A percentile compares a stretch with the other conserved stretches of the same genome.
phyloP scores from a whole-genome alignment of 2,329 filamentous ascomycete genomes.

The Podosphaera aphanis region DNA sequence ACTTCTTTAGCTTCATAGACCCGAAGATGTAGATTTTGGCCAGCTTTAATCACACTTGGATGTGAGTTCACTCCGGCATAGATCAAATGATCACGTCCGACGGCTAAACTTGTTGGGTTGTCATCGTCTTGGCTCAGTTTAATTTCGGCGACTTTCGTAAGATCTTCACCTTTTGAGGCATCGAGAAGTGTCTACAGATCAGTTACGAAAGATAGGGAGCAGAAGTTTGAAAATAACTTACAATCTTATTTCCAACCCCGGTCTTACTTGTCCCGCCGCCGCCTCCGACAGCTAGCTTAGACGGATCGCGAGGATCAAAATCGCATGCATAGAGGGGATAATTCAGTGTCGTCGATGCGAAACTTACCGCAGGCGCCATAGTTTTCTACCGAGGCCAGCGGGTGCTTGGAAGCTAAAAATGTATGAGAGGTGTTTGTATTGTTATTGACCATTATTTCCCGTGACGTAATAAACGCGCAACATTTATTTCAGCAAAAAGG shows the following conservation, averaged over 20 bases:
- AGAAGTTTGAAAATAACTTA: slow-evolving; percentile 20
- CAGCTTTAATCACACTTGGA: slow-evolving; percentile 43
- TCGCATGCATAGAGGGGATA: slow-evolving; percentile 76
- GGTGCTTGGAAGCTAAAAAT: too few relatives aligned
- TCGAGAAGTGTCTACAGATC: slow-evolving; percentile 14
- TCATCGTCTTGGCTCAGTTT: slow-evolving; percentile 69
- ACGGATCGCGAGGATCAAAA: slow-evolving; percentile 61
- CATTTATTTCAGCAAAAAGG: too few relatives aligned
- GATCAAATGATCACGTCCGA: slow-evolving; percentile 30
- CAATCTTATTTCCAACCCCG: slow-evolving; percentile 73
- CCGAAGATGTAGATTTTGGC: slow-evolving; percentile 66
- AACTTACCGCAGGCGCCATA: not conserved
- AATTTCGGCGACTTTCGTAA: slow-evolving; percentile 44
- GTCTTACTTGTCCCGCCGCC: slow-evolving; percentile 65
- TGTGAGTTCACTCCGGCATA: slow-evolving; percentile 74
- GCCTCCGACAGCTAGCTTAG: slow-evolving; percentile 58
- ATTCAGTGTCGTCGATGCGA: slow-evolving; percentile 27
- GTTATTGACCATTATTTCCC: too few relatives aligned
- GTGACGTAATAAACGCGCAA: too few relatives aligned
- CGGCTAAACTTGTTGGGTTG: slow-evolving; percentile 62
- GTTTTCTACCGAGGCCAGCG: not conserved
- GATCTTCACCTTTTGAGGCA: slow-evolving; percentile 15
- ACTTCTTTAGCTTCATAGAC: slow-evolving; percentile 36
- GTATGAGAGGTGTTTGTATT: too few relatives aligned
- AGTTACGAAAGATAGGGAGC: not conserved